Base-by-base conservation (phyloP, 192 early-diverging fungal genomes). In the Backusella liffmaniae region DNA sequence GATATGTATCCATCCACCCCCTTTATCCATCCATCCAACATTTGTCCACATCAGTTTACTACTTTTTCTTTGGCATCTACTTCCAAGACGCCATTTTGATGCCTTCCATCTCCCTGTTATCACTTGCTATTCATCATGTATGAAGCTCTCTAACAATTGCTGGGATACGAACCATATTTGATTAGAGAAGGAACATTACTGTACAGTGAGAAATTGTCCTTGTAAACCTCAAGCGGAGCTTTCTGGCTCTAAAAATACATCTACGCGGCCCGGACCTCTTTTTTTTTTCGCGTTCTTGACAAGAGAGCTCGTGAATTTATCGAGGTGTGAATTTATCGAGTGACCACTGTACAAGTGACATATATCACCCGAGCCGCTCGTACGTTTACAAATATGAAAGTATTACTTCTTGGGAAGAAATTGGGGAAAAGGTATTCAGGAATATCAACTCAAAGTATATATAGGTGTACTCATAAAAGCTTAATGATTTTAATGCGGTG, bases 111-210 rank as follows among this genome's bases (percentile, higher is more conserved):
- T 62, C 56, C 56, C 12, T 62, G 26, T 13, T 62, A 29, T 62
- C 4, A 13, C 10, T 10, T 62, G 56, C 56, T 62, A 62, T 29
- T 62, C 23, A 62, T 62, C 56, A 62, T 29, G 23, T 26, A 62
- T 53, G 51, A 53, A 53, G 51, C 51, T 53, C 51, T 62, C 56
- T 29, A 62, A 13, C 56, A 12, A 12, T 30, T 49, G 41, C 42
- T 71, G 70, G 26, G 13, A 49, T 71, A 71, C 70, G 44, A 49
- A 71, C 70, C 70, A 71, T 71, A 30, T 71, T 71, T 49, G 44
- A 71, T 71, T 71, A 71, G 70, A 71, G 70, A 41, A 71, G 70
- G 70, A 71, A 71, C 70, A 71, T 44, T 29, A 71, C 13, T 15
- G 29, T 71, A 23, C 35, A 18, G 12, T 23, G 36, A 35, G 16